A percentile compares a stretch with the other conserved stretches of the same genome.
phyloP scores from a whole-genome alignment of 805 yeast genomes.

The Martiniozyma abietophila region DNA sequence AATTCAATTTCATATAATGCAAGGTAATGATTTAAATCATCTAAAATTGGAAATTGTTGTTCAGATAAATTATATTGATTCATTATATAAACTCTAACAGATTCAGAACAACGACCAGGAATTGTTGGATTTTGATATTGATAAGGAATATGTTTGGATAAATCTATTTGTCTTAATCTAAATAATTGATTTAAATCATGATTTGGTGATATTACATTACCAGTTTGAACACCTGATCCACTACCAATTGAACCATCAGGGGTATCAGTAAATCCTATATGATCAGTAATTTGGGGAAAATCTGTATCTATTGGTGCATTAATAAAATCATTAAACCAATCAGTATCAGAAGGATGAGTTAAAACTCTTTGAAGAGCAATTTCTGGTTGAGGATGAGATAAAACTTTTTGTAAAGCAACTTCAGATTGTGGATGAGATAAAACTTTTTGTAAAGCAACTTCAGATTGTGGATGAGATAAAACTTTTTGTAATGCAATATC shows the following conservation, averaged over 20 bases:
- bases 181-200: constrained; percentile 52
- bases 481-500: constrained; percentile 13
- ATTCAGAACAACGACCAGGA: constrained; percentile 36
- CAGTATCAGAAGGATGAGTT: constrained; percentile 26
- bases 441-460: constrained; percentile 11
- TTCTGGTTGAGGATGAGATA: constrained; percentile 15
- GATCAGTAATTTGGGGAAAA: constrained; percentile 42
- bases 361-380: constrained; percentile 9
- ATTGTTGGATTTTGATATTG: constrained; percentile 21
- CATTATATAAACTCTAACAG: constrained; percentile 46
- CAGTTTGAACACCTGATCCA: constrained; percentile 16
- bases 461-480: constrained; percentile 14
- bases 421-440: constrained; percentile 15
- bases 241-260: constrained; percentile 27
- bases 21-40: constrained; percentile 69
- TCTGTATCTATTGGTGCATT: constrained; percentile 56
- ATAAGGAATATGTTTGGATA: constrained; percentile 40
- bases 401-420: constrained; percentile 12
- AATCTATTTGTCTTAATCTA: constrained; percentile 56
- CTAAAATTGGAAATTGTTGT: constrained; percentile 61
- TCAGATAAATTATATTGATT: constrained; percentile 42
- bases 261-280: constrained; percentile 48
- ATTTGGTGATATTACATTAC: constrained; percentile 10
- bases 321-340: constrained; percentile 66
- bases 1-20: constrained; percentile 70